Conservation (phyloP, 345 rosid species). For the Ceriops zippeliana region DNA sequence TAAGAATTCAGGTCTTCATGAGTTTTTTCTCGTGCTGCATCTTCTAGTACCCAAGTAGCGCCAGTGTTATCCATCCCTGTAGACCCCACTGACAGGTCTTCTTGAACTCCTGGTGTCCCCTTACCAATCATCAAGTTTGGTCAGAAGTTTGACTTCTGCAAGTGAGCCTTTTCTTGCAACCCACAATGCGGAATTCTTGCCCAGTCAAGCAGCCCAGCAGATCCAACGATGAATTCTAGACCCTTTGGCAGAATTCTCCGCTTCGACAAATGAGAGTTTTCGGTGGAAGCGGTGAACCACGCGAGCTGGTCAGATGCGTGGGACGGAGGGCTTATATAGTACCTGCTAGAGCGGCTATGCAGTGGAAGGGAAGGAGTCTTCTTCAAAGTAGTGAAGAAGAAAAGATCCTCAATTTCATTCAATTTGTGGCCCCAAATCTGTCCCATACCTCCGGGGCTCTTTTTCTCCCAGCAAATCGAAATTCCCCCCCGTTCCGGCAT, state of each 20-base stretch:
- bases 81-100: no score
- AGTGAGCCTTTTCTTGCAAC: not conserved
- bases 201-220: not conserved
- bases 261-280: no score
- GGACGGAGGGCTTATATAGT: no score
- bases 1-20: no score
- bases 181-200: not conserved
- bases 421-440: not conserved
- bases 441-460: not conserved
- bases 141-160: not conserved
- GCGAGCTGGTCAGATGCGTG: no score
- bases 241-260: not conserved
- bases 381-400: not conserved
- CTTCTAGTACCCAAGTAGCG: no score
- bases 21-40: no score
- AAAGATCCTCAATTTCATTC: not conserved
- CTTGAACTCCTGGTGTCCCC: no score
- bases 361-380: not conserved
- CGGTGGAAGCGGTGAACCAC: no score
- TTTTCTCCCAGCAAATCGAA: not conserved
- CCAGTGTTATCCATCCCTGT: no score
- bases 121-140: no score
- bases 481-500: not conserved
- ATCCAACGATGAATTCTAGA: not conserved
- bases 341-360: no score